Evolutionary conservation across 768 basidiomycete species (phyloP), one percentile per base, ranked within the genome.

Genomic region (Piloderma croceum): DNA sequence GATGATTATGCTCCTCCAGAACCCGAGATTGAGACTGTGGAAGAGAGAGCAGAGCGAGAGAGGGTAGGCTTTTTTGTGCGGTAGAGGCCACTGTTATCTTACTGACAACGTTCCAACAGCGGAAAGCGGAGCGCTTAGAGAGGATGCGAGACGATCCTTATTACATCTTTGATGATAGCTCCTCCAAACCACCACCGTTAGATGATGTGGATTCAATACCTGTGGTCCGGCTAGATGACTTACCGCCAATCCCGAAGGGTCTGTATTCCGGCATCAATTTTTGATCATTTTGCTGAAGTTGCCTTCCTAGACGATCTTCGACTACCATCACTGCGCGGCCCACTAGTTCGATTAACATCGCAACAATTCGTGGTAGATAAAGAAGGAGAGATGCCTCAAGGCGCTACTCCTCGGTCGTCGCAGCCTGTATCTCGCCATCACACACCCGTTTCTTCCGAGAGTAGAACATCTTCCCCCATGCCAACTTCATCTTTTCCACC

Each of bases 181-280:
- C 75, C 2, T 55, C 69, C 47, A 67, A 61, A 40, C 46, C 56
- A 20, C 39, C 41, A 20, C 29, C 21, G 3, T 45, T 61, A 6
- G 73, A 77, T 10, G 90, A 96, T 54, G 49, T 96, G n/a, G 91
- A 96, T 51, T 77, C 82, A 7, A 97, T 98, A 61, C 93, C 94
- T 1, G 78, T 99, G 18, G 89, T 97, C 22, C 76, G 69, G 45
- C 63, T 98, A 34, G 88, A 94, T 31, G 79, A 74, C 43, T 72
- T 87, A 60, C 81, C 76, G 2, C 62, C 80, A 31, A 59, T 75
- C 22, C 52, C 45, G n/a, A 41, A 56, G 36, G 54, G 63, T 64
- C 25, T 6, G 54, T 45, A 5, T 20, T 35, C 10, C 29, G 23
- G 31, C n/a, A 29, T 39, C 24, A 32, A 31, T 29, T 15, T 13